phyloP scores from a whole-genome alignment of 2,329 filamentous ascomycete species.

The Aspergillus sp. region DNA sequence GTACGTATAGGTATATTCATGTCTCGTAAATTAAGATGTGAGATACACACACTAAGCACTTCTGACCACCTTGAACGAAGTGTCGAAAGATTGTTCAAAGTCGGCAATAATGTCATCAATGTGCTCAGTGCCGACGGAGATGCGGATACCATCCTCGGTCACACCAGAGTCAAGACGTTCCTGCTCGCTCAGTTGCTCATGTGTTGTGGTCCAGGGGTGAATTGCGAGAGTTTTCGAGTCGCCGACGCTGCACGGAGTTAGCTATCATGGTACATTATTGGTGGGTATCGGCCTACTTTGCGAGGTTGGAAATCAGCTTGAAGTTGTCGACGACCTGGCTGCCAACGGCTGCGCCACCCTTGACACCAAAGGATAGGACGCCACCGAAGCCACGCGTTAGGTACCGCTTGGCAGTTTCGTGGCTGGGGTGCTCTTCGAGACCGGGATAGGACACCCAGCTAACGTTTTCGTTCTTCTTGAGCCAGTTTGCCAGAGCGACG shows the following conservation, averaged over 20 bases:
- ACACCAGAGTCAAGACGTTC: conserved; percentile 82
- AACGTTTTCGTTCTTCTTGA: conserved; percentile 82
- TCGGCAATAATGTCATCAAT: conserved; percentile 97
- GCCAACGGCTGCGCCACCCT: conserved; percentile 82
- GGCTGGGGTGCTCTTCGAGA: conserved; percentile 77
- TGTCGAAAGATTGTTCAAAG: conserved; percentile 86
- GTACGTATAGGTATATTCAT: neutral
- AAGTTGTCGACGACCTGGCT: conserved; percentile 90
- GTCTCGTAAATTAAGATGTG: neutral
- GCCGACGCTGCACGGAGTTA: conserved; percentile 63
- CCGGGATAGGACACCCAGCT: conserved; percentile 95
- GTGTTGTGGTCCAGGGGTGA: conserved; percentile 93
- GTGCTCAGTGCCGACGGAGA: conserved; percentile 94
- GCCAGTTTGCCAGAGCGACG: conserved; percentile 76
- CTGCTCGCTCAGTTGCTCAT: conserved; percentile 84
- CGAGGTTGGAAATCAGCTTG: conserved; percentile 92
- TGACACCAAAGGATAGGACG: conserved; percentile 90
- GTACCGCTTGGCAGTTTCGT: conserved; percentile 84
- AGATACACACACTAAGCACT: conserved; percentile 19
- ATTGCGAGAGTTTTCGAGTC: conserved; percentile 95
- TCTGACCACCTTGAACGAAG: conserved; percentile 36
- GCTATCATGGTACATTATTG: neutral
- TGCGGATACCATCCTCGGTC: conserved; percentile 86
- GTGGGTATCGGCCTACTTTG: conserved; percentile 63
- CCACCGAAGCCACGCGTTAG: conserved; percentile 83